Base-by-base conservation (phyloP, 129 eudicot genomes). In the Rutidosis leptorrhynchoides region DNA sequence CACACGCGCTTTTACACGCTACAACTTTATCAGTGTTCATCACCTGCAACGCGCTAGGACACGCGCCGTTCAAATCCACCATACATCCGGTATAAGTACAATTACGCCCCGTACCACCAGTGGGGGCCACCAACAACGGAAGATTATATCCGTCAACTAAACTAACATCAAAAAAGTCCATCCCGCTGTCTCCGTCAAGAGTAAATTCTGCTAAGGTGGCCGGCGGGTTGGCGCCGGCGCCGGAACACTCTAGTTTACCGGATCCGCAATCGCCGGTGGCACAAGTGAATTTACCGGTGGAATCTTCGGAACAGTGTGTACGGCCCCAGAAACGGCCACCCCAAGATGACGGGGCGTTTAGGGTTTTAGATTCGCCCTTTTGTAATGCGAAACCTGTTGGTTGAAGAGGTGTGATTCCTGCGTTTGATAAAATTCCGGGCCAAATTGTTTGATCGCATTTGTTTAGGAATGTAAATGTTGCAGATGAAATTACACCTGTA, bases 1-100 rank as follows among this genome's bases (percentile, higher is more conserved):
- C 91, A 65, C 98, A 93, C 85, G 98, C 98, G 87, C 98, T 92
- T 57, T 80, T 92, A 62, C 98, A 92, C 78, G 96, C 98, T 2
- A 85, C 95, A 5, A 85, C 79, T 0, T 94, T 89, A 1, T 71
- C 81, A 1, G 22, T 6, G 45, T 78, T 75, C 74, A 61, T 77
- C 80, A 93, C 98, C 78, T 66, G 81, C 68, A 93, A 75, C 77
- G 81, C 84, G 37, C 81, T 58, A 37, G 98, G 98, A 58, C 98
- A 93, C 55, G 78, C 81, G 74, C 83, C 87, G 84, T 88, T 93
- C 78, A 93, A 33, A 54, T 93, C 95, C 54, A 58, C 79, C 60
- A 65, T 72, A 79, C 98, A 93, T 5, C 96, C 98, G 0, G 98
- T 88, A n/a, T 40, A 58, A 3, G 82, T 78, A 28, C 95, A 88